Conservation (phyloP, 352 stramenopile species). For the Pythium myriotylum region DNA sequence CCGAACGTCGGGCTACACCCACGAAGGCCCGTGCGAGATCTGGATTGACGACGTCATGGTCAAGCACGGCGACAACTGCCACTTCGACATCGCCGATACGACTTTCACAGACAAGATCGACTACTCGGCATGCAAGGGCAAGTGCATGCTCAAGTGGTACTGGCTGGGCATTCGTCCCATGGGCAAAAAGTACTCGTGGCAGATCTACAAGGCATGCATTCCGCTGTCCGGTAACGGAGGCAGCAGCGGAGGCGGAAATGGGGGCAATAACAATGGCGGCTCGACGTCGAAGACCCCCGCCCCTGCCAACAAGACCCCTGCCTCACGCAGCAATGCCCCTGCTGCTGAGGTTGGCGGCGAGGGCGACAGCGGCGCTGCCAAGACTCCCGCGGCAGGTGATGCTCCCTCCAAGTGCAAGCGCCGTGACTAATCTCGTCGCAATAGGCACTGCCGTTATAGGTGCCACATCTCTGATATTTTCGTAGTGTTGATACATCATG, state of each 20-base stretch:
- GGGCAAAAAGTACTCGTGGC: conserved; percentile 48
- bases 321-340: too few relatives aligned
- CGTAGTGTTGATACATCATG: too few relatives aligned
- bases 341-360: conserved; percentile 12
- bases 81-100: conserved; percentile 31
- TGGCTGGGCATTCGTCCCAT: conserved; percentile 34
- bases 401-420: conserved; percentile 19
- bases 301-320: conserved; percentile 2
- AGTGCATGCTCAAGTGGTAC: conserved; percentile 33
- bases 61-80: conserved; percentile 30
- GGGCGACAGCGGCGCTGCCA: not conserved
- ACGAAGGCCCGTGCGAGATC: conserved; percentile 26
- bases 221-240: conserved; percentile 9
- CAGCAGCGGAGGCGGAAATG: not conserved
- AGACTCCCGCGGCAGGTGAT: conserved; percentile 1
- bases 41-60: conserved; percentile 28
- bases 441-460: too few relatives aligned
- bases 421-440: conserved; percentile 12
- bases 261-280: not conserved
- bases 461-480: not conserved
- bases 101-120: conserved; percentile 29
- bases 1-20: conserved; percentile 37
- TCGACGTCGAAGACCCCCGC: conserved; percentile 10
- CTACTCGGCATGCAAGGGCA: conserved; percentile 24
- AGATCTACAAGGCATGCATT: conserved; percentile 63